Evolutionary conservation across 495 filamentous ascomycete genomes (phyloP), one percentile per base, ranked within the genome.

Genomic region (Neurospora sublineolata): DNA sequence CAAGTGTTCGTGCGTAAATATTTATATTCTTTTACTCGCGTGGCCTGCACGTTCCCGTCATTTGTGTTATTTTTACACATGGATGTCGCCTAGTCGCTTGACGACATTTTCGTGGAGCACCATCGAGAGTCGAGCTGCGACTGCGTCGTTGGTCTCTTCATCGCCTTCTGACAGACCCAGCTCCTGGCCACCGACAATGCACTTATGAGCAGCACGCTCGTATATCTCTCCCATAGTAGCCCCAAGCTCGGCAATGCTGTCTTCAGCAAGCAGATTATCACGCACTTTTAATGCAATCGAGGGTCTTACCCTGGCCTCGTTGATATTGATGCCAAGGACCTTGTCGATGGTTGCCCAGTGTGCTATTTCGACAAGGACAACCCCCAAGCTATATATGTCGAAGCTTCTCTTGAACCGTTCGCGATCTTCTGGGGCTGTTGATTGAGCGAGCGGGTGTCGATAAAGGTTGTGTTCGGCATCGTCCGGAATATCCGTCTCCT

Each of bases 371-470:
- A 86, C 78, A 30, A 87, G 75, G 16, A 88, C 72, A 16, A 87
- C 80, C n/a, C 86, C 86, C 1, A 88, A 75, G 69, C 80, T 83
- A 72, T 88, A 88, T n/a, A 88, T 82, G 71, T 88, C 86, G 75
- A 86, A 86, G 40, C 78, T 80, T 73, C 84, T 86, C 69, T 82
- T 81, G 75, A 82, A 87, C 14, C 77, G 76, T 33, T 79, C 79
- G 12, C 79, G 73, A 0, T 73, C 72, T 20, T 78, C 75, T 1
- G 77, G 74, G 27, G 80, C 80, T 38, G 77, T 75, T 10, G 80
- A 82, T 72, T 84, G 83, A 3, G 82, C 83, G 36, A 39, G 46
- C 0, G 85, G 82, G 72, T 87, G 86, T 0, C 85, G 78, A 75
- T 88, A 88, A 1, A 87, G 74, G 71, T 87, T 84, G 69, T 79